phyloP scores from a whole-genome alignment of 2,329 filamentous ascomycete species.

The Sporothrix sp. region DNA sequence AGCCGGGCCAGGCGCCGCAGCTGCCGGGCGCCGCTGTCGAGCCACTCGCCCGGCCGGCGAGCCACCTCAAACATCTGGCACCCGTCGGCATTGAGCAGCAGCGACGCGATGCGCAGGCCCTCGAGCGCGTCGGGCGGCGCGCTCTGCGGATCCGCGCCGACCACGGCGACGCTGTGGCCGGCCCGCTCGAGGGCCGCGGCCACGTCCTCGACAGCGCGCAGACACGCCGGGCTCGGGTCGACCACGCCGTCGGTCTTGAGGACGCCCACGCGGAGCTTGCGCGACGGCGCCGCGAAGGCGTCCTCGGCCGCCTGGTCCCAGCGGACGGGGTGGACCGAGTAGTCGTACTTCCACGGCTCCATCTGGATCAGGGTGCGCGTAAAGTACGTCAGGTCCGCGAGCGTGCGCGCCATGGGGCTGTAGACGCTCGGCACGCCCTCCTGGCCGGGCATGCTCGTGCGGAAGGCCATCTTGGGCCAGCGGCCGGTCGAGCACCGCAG shows the following conservation, averaged over 20 bases:
- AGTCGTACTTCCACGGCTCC: constrained; percentile 83
- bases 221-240: constrained; percentile 76
- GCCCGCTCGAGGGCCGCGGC: constrained; percentile 57
- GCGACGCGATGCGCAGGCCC: constrained; percentile 64
- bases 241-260: constrained; percentile 74
- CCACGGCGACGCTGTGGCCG: constrained; percentile 64
- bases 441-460: constrained; percentile 84
- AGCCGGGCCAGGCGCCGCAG: constrained; percentile 66
- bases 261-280: constrained; percentile 59
- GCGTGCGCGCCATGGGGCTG: constrained; percentile 81
- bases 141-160: constrained; percentile 32
- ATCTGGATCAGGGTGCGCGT: constrained; percentile 67
- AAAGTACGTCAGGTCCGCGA: constrained; percentile 78
- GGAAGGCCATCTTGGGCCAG: constrained; percentile 78
- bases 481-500: constrained; percentile 79
- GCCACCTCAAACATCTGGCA: constrained; percentile 69
- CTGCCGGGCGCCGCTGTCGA: constrained; percentile 67
- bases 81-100: constrained; percentile 77
- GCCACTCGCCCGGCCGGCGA: constrained; percentile 67
- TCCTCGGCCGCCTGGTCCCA: constrained; percentile 58
- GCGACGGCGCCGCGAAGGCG: constrained; percentile 49
- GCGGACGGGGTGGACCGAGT: constrained; percentile 71
- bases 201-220: constrained; percentile 61
- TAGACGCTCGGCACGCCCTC: constrained; percentile 85
- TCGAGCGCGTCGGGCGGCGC: constrained; percentile 56